Percentiles rank a stretch among this genome's conserved stretches.
phyloP scores from a whole-genome alignment of 106 monocot species.

The Dendrobium chrysotoxum region DNA sequence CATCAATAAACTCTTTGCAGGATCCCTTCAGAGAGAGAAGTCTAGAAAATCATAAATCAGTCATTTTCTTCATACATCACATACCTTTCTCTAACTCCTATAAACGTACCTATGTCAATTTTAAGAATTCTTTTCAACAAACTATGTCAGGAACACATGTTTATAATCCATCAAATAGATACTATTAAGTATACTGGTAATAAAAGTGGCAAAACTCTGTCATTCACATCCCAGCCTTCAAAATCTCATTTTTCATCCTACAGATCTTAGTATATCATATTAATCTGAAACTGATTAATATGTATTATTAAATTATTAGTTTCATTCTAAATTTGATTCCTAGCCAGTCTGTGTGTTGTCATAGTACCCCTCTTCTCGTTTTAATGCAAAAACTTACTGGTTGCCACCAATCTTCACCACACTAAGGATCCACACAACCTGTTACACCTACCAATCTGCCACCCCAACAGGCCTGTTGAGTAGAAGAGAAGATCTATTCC shows the following conservation, averaged over 20 bases:
- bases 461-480: too few relatives aligned
- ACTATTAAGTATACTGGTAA: background rate
- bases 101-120: background rate
- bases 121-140: background rate
- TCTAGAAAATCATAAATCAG: background rate
- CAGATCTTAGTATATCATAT: background rate
- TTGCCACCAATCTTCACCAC: too few relatives aligned
- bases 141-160: background rate
- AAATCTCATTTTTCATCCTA: background rate
- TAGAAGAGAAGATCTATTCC: too few relatives aligned
- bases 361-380: too few relatives aligned
- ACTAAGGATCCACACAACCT: too few relatives aligned
- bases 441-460: too few relatives aligned
- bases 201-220: background rate
- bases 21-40: constrained; percentile 51
- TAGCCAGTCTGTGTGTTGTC: too few relatives aligned
- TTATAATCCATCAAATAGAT: background rate
- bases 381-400: too few relatives aligned
- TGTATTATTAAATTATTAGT: too few relatives aligned
- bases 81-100: background rate
- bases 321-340: too few relatives aligned
- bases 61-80: background rate
- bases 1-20: constrained; percentile 98
- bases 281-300: background rate
- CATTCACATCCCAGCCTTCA: background rate